Evolutionary conservation across 208 protist genomes (phyloP).

Genomic region (Leptomonas pyrrhocoris): DNA sequence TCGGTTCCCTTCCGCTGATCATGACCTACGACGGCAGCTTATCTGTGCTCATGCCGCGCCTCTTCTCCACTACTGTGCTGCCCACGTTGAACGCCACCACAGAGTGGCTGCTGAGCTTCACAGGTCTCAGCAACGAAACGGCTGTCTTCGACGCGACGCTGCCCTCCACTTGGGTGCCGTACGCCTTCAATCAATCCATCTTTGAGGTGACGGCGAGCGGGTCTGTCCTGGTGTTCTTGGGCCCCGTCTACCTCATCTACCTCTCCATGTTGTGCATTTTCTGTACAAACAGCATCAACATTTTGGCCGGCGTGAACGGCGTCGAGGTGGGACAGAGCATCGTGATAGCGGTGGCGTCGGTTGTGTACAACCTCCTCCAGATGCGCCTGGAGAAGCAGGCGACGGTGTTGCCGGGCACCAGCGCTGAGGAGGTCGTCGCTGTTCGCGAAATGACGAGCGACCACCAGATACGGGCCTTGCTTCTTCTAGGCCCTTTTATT

Average conservation of each 20-base stretch:
- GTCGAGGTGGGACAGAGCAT: conserved; percentile 97
- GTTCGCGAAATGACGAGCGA: conserved; percentile 45
- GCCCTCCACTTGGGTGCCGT: conserved; percentile 25
- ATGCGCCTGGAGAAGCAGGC: conserved; percentile 58
- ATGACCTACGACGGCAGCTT: conserved; percentile 91
- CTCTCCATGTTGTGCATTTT: conserved; percentile 97
- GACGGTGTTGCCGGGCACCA: conserved; percentile 1
- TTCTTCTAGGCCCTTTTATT: conserved; percentile 95
- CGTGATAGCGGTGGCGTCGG: conserved; percentile 92
- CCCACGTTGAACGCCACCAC: conserved; percentile 18
- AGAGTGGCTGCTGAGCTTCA: conserved; percentile 19
- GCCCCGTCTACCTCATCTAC: conserved; percentile 96
- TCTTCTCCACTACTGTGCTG: conserved; percentile 33
- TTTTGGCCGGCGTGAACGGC: conserved; percentile 99
- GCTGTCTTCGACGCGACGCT: not conserved
- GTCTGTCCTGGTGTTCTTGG: conserved; percentile 70
- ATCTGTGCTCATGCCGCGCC: conserved; percentile 87
- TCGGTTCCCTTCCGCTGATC: conserved; percentile 95
- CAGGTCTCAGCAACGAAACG: not conserved
- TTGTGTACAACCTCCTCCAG: conserved; percentile 96
- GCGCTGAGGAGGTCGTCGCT: not conserved
- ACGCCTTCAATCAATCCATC: conserved; percentile 13
- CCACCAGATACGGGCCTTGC: conserved; percentile 90
- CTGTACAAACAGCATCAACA: conserved; percentile 99
- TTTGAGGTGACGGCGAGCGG: conserved; percentile 17